Evolutionary conservation across 2,329 filamentous ascomycete genomes (phyloP), one percentile per base, ranked within the genome.

Genomic region (Monosporascus sp.): DNA sequence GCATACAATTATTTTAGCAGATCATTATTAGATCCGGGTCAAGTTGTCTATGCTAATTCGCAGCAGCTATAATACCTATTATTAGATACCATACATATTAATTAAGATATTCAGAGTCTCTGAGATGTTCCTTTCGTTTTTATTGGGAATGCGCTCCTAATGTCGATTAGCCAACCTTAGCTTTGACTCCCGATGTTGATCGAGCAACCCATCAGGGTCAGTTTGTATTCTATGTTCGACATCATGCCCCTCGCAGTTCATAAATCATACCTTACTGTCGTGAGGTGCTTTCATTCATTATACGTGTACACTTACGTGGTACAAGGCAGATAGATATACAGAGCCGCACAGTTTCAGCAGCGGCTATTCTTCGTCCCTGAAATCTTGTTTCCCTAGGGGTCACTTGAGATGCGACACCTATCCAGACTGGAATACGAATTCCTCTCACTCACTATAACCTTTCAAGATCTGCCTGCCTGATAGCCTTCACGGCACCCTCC

Each of bases 401-500:
- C 8, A 9, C 39, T 42, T 42, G n/a, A 42, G n/a, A 20, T 18
- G 39, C 5, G 9, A 41, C 34, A n/a, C 14, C 39, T 49, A 41
- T 15, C 44, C 42, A 14, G 18, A 11, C 25, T 9, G 6, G 34
- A 34, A 34, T n/a, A 14, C 31, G 31, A 34, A 34, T 34, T 34
- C 38, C 25, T 39, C 14, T 18, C 37, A 18, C 34, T 34, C 53
- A 42, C 72, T 70, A 83, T 78, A 82, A 70, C 65, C 78, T 76
- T 65, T 74, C 65, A 61, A 70, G 68, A 57, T 79, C 80, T 17
- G 71, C 70, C 54, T 75, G 72, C 53, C 81, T 70, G 47, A 84
- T 75, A 49, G 71, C 74, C 67, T 73, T 72, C 1, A 78, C 76
- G 1, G 73, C 73, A 59, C 74, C 70, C 61, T 76, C 72, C 81